Evolutionary conservation across 805 yeast species (phyloP).

Genomic region (Wickerhamomyces bisporus): DNA sequence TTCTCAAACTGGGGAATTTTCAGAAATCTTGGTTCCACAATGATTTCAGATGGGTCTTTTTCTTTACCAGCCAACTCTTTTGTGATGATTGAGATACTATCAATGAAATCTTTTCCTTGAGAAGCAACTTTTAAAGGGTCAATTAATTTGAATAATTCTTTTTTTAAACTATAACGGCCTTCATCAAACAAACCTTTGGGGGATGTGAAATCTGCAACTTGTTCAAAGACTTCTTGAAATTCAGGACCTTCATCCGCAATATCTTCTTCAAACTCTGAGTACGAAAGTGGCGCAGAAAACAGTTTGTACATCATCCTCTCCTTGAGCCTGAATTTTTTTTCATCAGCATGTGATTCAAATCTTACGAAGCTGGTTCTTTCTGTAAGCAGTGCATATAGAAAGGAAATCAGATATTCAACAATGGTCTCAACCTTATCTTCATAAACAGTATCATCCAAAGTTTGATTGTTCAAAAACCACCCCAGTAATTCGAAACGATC

Average conservation of each 20-base stretch:
- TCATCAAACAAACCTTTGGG: constrained; percentile 64
- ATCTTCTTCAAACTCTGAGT: constrained; percentile 41
- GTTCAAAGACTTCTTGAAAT: constrained; percentile 48
- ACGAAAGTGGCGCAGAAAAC: constrained; percentile 48
- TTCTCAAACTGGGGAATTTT: constrained; percentile 30
- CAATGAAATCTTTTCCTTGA: constrained; percentile 42
- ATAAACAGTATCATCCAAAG: constrained; percentile 38
- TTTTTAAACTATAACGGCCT: constrained; percentile 61
- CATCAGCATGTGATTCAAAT: constrained; percentile 27
- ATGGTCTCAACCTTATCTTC: constrained; percentile 49
- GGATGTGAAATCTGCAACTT: constrained; percentile 54
- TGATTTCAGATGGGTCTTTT: constrained; percentile 27
- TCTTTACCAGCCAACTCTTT: constrained; percentile 33
- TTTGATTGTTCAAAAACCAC: constrained; percentile 39
- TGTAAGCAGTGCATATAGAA: constrained; percentile 61
- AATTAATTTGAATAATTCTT: constrained; percentile 32
- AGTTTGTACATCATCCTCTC: constrained; percentile 45
- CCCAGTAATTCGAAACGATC: constrained; percentile 55
- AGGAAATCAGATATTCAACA: constrained; percentile 74
- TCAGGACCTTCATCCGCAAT: constrained; percentile 37
- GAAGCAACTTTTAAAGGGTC: constrained; percentile 57
- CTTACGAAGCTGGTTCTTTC: constrained; percentile 62
- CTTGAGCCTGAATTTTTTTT: constrained; percentile 27
- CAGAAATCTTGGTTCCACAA: constrained; percentile 42
- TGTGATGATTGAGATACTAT: constrained; percentile 42